Conservation (phyloP, 192 early-diverging fungal genomes). For the Coemansia sp. region DNA sequence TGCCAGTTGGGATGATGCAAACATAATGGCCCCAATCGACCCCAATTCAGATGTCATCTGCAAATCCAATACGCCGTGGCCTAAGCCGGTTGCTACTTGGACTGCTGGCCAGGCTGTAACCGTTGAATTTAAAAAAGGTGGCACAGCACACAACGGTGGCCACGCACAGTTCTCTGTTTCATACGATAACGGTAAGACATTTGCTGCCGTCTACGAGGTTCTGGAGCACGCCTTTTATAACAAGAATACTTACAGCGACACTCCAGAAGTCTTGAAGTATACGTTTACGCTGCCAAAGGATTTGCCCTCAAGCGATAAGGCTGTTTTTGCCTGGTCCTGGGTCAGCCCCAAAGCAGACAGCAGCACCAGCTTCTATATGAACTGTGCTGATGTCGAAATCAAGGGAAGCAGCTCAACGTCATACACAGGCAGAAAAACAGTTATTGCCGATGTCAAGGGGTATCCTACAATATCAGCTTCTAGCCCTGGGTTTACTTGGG, state of each 20-base stretch:
- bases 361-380: constrained; percentile 54
- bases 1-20: constrained; percentile 32
- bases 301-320: constrained; percentile 57
- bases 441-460: constrained; percentile 34
- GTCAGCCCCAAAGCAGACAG: constrained; percentile 56
- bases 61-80: constrained; percentile 35
- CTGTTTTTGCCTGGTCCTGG: constrained; percentile 63
- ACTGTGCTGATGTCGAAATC: constrained; percentile 40
- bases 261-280: constrained; percentile 18
- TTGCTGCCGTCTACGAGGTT: constrained; percentile 58
- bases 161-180: constrained; percentile 70
- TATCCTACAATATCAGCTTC: constrained; percentile 40
- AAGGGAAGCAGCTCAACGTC: constrained; percentile 28
- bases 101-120: constrained; percentile 54
- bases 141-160: constrained; percentile 56
- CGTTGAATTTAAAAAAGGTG: constrained; percentile 43
- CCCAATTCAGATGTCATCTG: constrained; percentile 32
- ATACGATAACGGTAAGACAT: constrained; percentile 60
- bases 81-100: constrained; percentile 39
- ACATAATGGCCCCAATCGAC: constrained; percentile 40
- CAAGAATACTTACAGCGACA: constrained; percentile 18
- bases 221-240: constrained; percentile 41
- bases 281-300: constrained; percentile 59
- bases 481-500: too few relatives aligned
- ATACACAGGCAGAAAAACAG: constrained; percentile 37